A percentile compares a stretch with the other conserved stretches of the same genome.
Conservation (phyloP, 176 grass and related monocot species). For the Areca catechu region DNA sequence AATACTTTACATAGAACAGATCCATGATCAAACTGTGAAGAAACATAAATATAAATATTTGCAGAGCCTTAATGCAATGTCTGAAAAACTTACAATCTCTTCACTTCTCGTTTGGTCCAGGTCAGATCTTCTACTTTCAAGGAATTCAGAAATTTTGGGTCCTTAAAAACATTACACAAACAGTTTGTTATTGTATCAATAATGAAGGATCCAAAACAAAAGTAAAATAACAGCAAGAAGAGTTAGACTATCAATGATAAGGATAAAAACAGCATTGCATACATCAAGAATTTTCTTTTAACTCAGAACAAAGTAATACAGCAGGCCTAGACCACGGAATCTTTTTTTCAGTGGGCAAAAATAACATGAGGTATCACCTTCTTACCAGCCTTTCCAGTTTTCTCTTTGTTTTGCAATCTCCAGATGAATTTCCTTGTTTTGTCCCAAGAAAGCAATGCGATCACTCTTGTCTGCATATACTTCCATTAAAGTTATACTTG, state of each 20-base stretch:
- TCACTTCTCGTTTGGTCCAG: constrained; percentile 34
- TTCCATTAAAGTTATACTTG: not conserved
- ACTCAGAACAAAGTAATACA: no score
- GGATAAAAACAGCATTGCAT: no score
- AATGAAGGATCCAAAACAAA: no score
- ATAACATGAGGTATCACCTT: constrained; percentile 35
- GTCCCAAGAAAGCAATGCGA: constrained; percentile 24
- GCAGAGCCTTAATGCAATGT: no score
- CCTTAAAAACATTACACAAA: constrained; percentile 35
- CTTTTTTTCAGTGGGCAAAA: not conserved
- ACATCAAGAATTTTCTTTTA: no score
- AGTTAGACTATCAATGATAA: no score
- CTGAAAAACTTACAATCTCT: constrained; percentile 35
- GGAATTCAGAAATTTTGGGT: constrained; percentile 62
- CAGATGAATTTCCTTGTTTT: constrained; percentile 48
- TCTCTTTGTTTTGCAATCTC: constrained; percentile 54
- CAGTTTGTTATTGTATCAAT: no score
- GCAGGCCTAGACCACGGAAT: not conserved
- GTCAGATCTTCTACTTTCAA: constrained; percentile 39
- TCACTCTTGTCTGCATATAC: constrained; percentile 30
- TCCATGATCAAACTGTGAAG: no score
- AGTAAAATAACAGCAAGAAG: no score
- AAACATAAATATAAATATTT: no score
- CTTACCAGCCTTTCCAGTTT: constrained; percentile 53
- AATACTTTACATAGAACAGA: constrained; percentile 6